A percentile compares a stretch with the other conserved stretches of the same genome.
Conservation (phyloP, 2,329 filamentous ascomycete species). For the Paecilomyces variotii region DNA sequence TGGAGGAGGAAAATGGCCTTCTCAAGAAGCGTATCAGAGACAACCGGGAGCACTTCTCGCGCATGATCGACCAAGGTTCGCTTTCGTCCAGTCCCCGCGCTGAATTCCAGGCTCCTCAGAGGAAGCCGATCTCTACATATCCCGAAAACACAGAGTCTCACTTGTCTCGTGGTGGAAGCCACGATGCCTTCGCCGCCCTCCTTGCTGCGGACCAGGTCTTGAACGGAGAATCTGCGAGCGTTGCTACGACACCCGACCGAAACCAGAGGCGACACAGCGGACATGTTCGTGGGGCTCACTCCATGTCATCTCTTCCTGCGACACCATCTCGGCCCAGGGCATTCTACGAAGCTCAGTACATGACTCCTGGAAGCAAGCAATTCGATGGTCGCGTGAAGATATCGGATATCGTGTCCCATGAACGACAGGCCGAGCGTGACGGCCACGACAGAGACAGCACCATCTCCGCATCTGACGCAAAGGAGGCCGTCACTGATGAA, state of each 20-base stretch:
- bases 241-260: conserved; percentile 57
- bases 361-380: conserved; percentile 51
- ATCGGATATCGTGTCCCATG: conserved; percentile 18
- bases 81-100: conserved; percentile 51
- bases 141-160: conserved; percentile 32
- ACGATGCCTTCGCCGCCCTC: conserved; percentile 67
- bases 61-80: conserved; percentile 67
- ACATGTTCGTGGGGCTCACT: conserved; percentile 70
- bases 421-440: conserved; percentile 34
- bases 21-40: conserved; percentile 78
- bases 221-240: conserved; percentile 66
- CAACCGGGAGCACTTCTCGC: conserved; percentile 78
- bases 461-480: conserved; percentile 59
- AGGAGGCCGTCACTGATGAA: conserved; percentile 50
- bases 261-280: conserved; percentile 45
- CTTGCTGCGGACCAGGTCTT: conserved; percentile 67
- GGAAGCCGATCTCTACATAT: conserved; percentile 34
- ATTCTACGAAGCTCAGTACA: conserved; percentile 45
- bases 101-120: conserved; percentile 40
- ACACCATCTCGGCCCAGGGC: conserved; percentile 57
- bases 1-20: conserved; percentile 69
- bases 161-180: conserved; percentile 43
- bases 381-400: conserved; percentile 33
- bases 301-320: conserved; percentile 73
- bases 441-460: conserved; percentile 76